Evolutionary conservation across 768 basidiomycete genomes (phyloP).

Genomic region (Cubamyces lactineus): DNA sequence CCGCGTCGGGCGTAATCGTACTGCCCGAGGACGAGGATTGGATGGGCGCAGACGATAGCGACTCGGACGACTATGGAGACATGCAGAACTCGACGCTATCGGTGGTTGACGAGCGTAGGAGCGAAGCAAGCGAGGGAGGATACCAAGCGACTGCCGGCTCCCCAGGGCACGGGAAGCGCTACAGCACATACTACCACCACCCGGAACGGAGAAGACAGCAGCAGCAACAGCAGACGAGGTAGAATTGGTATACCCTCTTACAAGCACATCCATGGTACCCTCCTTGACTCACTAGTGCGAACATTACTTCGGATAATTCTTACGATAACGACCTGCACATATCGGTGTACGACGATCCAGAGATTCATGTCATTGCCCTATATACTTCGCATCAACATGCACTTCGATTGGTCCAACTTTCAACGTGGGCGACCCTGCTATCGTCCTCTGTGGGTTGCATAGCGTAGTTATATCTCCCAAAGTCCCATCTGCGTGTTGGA

Average conservation of each 20-base stretch:
- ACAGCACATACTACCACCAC: slow-evolving; percentile 85
- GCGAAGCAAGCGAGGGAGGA: slow-evolving; percentile 29
- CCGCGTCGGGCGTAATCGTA: slow-evolving; percentile 86
- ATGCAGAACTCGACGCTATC: slow-evolving; percentile 47
- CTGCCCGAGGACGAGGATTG: slow-evolving; percentile 74
- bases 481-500: background rate
- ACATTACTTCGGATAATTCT: background rate
- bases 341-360: background rate
- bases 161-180: slow-evolving; percentile 54
- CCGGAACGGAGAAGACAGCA: slow-evolving; percentile 63
- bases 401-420: too few relatives aligned
- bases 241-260: background rate
- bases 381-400: too few relatives aligned
- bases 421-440: too few relatives aligned
- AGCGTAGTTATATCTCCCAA: too few relatives aligned
- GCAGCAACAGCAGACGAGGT: slow-evolving; percentile 9
- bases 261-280: background rate
- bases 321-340: slow-evolving; percentile 1
- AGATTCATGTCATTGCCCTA: background rate
- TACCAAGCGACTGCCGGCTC: slow-evolving; percentile 30
- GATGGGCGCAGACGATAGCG: slow-evolving; percentile 53
- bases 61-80: slow-evolving; percentile 53
- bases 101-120: slow-evolving; percentile 29
- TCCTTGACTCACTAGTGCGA: background rate
- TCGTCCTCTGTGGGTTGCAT: too few relatives aligned